A percentile compares a stretch with the other conserved stretches of the same genome.
Evolutionary conservation across 1,139 yeast species (phyloP).

Genomic region (Lodderomyces parapsilosis): DNA sequence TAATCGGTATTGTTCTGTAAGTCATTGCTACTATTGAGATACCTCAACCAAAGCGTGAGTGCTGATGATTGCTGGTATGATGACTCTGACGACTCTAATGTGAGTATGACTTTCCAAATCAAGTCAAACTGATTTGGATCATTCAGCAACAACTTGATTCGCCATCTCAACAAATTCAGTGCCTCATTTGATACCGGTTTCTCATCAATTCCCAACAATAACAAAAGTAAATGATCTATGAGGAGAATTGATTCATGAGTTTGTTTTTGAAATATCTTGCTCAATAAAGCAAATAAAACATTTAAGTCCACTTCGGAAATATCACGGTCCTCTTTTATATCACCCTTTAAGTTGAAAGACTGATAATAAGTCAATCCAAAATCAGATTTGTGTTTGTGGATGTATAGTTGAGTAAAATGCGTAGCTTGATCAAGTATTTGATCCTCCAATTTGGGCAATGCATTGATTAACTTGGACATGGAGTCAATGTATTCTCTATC

Average conservation of each 20-base stretch:
- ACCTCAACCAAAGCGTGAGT: slow-evolving; percentile 56
- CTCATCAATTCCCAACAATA: slow-evolving; percentile 32
- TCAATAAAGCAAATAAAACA: slow-evolving; percentile 17
- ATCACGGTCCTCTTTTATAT: not conserved
- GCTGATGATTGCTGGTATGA: slow-evolving; percentile 29
- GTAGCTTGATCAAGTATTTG: slow-evolving; percentile 17
- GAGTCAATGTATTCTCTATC: slow-evolving; percentile 10
- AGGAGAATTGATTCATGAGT: slow-evolving; percentile 2
- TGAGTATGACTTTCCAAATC: slow-evolving; percentile 48
- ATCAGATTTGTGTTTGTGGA: slow-evolving; percentile 9
- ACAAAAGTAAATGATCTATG: slow-evolving; percentile 27
- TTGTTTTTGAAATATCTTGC: slow-evolving; percentile 14
- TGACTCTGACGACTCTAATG: slow-evolving; percentile 26
- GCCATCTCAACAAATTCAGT: slow-evolving; percentile 49
- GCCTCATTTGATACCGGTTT: slow-evolving; percentile 31
- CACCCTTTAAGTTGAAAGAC: slow-evolving; percentile 4
- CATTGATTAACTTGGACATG: slow-evolving; percentile 18
- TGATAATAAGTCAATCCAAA: slow-evolving; percentile 7
- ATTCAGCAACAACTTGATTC: slow-evolving; percentile 30
- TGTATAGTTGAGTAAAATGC: slow-evolving; percentile 8
- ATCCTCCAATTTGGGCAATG: slow-evolving; percentile 20
- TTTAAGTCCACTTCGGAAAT: slow-evolving; percentile 6
- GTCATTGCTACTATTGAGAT: slow-evolving; percentile 26
- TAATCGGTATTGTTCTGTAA: slow-evolving; percentile 23
- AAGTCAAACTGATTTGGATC: slow-evolving; percentile 20